Conservation (phyloP, 805 yeast genomes). For the Metschnikowia reukaufii region DNA sequence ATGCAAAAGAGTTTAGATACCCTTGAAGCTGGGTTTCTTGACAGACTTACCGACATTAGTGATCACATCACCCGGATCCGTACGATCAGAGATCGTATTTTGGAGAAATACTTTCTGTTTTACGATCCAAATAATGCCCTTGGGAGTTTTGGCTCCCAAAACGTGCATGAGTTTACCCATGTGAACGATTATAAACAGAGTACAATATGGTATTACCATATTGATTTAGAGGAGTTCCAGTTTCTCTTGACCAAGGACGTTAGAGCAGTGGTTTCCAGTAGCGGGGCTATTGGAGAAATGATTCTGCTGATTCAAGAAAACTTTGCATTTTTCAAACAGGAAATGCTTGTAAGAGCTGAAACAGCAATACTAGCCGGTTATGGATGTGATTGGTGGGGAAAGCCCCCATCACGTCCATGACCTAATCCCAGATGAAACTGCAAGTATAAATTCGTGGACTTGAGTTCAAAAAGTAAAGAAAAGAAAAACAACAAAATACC, state of each 20-base stretch:
- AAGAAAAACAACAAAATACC: not conserved
- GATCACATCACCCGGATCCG: not conserved
- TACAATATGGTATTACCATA: conserved; percentile 1
- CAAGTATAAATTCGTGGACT: not conserved
- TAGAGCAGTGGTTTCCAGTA: not conserved
- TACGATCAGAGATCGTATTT: not conserved
- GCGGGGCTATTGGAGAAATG: not conserved
- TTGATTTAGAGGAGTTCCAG: not conserved
- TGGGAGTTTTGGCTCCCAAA: not conserved
- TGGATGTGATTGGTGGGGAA: not conserved
- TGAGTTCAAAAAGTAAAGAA: not conserved
- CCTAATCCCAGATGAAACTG: not conserved
- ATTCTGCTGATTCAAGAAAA: not conserved
- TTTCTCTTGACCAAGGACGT: not conserved
- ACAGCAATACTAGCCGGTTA: not conserved
- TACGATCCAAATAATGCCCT: not conserved
- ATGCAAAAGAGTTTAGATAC: not conserved
- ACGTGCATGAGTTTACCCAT: conserved; percentile 1
- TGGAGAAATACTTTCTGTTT: not conserved
- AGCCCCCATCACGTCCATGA: not conserved
- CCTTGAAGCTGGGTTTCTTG: not conserved
- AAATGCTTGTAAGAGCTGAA: conserved; percentile 1
- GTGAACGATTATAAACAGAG: not conserved
- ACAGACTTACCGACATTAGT: not conserved
- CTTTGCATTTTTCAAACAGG: not conserved